phyloP scores from a whole-genome alignment of 225 moss, liverwort and hornwort genomes.

The Physcomitrellopsis africana region DNA sequence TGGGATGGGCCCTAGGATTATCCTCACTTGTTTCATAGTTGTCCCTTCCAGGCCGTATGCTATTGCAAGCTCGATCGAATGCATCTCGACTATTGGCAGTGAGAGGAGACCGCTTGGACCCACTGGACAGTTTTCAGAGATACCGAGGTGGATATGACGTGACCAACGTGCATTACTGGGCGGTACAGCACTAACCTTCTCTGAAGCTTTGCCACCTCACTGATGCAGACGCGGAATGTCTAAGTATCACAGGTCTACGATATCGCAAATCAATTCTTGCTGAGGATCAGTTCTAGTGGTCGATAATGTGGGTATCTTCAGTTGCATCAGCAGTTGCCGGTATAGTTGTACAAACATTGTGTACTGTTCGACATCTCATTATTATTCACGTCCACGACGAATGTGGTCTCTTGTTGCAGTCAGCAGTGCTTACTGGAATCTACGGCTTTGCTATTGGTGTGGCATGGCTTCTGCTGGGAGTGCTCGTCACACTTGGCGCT shows the following conservation, averaged over 20 bases:
- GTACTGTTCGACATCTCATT: no score
- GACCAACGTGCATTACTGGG: slow-evolving; percentile 27
- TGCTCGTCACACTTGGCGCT: slow-evolving; percentile 38
- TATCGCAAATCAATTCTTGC: no score
- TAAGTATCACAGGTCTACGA: no score
- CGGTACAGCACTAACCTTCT: slow-evolving; percentile 16
- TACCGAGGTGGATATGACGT: slow-evolving; percentile 38
- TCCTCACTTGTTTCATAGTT: slow-evolving; percentile 2
- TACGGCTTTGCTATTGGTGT: slow-evolving; percentile 56
- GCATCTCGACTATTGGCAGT: slow-evolving; percentile 46
- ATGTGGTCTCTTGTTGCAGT: slow-evolving; percentile 37
- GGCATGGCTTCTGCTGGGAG: slow-evolving; percentile 53
- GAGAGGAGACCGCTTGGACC: slow-evolving; percentile 55
- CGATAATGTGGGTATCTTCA: no score
- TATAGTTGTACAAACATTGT: no score
- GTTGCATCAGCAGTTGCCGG: no score
- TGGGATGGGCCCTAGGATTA: background rate
- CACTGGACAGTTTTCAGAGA: slow-evolving; percentile 43
- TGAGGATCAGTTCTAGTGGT: no score
- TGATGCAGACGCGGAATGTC: no score
- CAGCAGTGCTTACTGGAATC: slow-evolving; percentile 53
- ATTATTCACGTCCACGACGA: background rate
- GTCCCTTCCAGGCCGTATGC: slow-evolving; percentile 11
- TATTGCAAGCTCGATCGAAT: slow-evolving; percentile 11
- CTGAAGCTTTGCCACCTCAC: background rate